Evolutionary conservation across 192 early-diverging fungal species (phyloP), one percentile per base, ranked within the genome.

Genomic region (Umbelopsis vinacea): DNA sequence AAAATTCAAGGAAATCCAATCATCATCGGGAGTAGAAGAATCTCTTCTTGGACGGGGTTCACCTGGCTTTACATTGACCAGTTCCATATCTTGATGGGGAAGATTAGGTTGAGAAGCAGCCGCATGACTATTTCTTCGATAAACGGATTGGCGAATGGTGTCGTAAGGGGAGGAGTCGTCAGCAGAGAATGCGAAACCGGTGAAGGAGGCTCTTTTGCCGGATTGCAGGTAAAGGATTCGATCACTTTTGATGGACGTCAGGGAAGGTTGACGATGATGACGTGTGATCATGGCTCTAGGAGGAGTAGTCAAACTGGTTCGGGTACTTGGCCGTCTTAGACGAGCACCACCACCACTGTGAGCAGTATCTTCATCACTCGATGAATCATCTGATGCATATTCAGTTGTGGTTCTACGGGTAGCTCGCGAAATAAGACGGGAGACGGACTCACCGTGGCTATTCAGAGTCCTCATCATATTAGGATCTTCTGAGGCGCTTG

Each of bases 141-240:
- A 84, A 33, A 84, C 75, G 0, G 83, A 81, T 60, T 63, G 52
- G 26, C 80, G 69, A 26, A 75, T 77, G 29, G 67, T 54, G 40
- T 84, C 80, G 70, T 82, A 84, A 24, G 75, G 75, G 26, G 72
- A 71, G 26, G 70, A 71, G 68, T 84, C 83, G 48, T 82, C 81
- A 12, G 81, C 74, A 15, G 79, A 81, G 55, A 71, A 84, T 19
- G 78, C 83, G 53, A 82, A 84, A 2, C 83, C 83, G 17, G 78
- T 84, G 29, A 84, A 84, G 4, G 83, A 84, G 11, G 74, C 46
- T 33, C 83, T 75, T 55, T 79, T 79, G 21, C 83, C 83, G 0
- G 83, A 80, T 15, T 63, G 19, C 73, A 84, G 82, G 46, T 82
- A 80, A 46, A 77, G 71, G 29, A 84, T 47, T 52, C 79, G 57